Evolutionary conservation across 2,329 filamentous ascomycete genomes (phyloP).

Genomic region (Orbilia quercus): DNA sequence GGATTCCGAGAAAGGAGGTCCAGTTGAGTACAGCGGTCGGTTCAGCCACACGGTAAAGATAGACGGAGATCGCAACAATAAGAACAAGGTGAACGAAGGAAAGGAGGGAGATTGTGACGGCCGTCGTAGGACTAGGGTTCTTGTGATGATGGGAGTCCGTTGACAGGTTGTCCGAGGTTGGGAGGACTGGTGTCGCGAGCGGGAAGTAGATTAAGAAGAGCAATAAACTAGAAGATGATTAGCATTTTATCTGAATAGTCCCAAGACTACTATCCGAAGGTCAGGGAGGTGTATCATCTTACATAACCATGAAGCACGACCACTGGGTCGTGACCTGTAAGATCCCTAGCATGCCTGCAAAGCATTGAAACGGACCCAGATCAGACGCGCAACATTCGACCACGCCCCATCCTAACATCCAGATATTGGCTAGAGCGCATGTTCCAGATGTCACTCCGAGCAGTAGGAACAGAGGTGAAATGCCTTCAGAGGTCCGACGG

Average conservation of each 20-base stretch:
- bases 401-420: conserved; percentile 87
- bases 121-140: conserved; percentile 79
- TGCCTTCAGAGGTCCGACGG: conserved; percentile 87
- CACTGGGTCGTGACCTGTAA: conserved; percentile 92
- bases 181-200: conserved; percentile 68
- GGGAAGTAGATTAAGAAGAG: conserved; percentile 97
- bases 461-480: conserved; percentile 93
- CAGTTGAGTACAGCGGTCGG: conserved; percentile 76
- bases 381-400: conserved; percentile 82
- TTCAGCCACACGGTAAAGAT: conserved; percentile 60
- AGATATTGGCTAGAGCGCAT: conserved; percentile 89
- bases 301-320: conserved; percentile 93
- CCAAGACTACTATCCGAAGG: no score
- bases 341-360: conserved; percentile 86
- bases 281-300: conserved; percentile 62
- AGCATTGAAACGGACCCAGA: conserved; percentile 83
- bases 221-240: conserved; percentile 72
- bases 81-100: conserved; percentile 80
- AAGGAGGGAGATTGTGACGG: conserved; percentile 76
- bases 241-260: conserved; percentile 1
- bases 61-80: conserved; percentile 75
- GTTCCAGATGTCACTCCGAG: conserved; percentile 92
- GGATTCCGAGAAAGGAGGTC: conserved; percentile 86
- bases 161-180: conserved; percentile 60
- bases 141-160: conserved; percentile 62